A percentile compares a stretch with the other conserved stretches of the same genome.
Conservation (phyloP, 495 filamentous ascomycete species). For the Haplographium delicatum region DNA sequence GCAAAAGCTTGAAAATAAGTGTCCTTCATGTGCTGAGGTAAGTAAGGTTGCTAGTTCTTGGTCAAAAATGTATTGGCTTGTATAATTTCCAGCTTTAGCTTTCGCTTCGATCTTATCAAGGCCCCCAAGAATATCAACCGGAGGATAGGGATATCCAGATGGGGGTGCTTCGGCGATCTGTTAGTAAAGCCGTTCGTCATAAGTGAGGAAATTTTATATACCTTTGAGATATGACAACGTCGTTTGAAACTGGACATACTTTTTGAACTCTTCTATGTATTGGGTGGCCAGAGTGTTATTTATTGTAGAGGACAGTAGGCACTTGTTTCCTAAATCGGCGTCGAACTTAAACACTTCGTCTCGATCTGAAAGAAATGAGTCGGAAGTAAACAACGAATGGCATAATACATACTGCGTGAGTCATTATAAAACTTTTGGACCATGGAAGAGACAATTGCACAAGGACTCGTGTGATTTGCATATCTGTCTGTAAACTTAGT, state of each 20-base stretch:
- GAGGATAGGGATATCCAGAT: conserved; percentile 29
- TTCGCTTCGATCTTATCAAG: conserved; percentile 31
- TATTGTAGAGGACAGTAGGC: not conserved
- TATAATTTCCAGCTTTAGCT: conserved; percentile 29
- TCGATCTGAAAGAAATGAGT: not conserved
- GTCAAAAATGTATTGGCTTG: conserved; percentile 24
- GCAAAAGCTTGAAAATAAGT: not conserved
- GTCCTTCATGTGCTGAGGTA: conserved; percentile 8
- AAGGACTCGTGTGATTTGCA: no score
- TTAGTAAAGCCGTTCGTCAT: not conserved
- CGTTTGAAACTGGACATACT: conserved; percentile 25
- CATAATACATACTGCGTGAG: not conserved
- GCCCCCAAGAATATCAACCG: conserved; percentile 36
- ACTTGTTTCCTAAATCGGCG: not conserved
- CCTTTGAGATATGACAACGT: conserved; percentile 38
- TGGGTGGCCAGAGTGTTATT: not conserved
- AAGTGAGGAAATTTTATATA: not conserved
- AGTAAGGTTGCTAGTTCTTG: conserved; percentile 4
- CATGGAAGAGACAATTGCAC: not conserved
- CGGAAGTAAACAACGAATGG: not conserved
- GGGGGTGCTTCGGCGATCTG: conserved; percentile 30
- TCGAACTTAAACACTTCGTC: not conserved
- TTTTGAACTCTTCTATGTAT: not conserved
- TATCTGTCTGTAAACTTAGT: not conserved
- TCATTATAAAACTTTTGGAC: not conserved